Evolutionary conservation across 2,329 filamentous ascomycete species (phyloP), one percentile per base, ranked within the genome.

Genomic region (Sporothrix humicola): DNA sequence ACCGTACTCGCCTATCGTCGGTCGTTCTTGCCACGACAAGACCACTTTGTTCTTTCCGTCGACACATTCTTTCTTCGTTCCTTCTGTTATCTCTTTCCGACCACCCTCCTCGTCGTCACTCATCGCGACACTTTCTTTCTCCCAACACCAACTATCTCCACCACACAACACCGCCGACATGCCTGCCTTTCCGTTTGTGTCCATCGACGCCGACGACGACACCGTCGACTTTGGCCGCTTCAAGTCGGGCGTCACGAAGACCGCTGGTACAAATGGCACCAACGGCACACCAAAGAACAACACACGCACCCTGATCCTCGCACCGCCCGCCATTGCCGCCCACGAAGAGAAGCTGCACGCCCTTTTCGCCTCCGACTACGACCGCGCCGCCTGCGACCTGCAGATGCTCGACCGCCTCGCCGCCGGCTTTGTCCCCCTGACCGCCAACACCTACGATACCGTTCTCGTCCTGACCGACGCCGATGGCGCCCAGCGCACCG

Each of bases 401-500:
- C 96, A 98, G 82, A 99, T 99, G 96, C 92, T 99, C 75, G 96
- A 99, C 84, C 93, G 96, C 70, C 88, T 99, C 56, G 90, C 93
- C 1, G 89, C 93, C 50, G 94, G 94, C 75, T 86, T 97, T 52
- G 93, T 96, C 73, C 85, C 90, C 8, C 90, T 99, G 0, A 92
- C 95, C 0, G 78, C 88, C 72, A 85, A 89, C 68, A 92, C 93
- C 72, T 99, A 99, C 85, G 93, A 97, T 81, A 83, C 92, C 59
- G 88, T 98, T 59, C 88, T 98, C 66, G 87, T 99, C 72, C 90
- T 98, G 76, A 92, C 93, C 76, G 93, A 95, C 81, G 87, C 91
- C 73, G 90, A 93, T 79, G 90, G 90, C 76, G 59, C 72, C 6
- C 86, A 90, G 66, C 83, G 84, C 68, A 78, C 81, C 74, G 92